These are phyloP conservation scores for Cladobotryum protrusum DNA, from an alignment of 2,329 filamentous ascomycete species.

Conservation along the genomic window DNA sequence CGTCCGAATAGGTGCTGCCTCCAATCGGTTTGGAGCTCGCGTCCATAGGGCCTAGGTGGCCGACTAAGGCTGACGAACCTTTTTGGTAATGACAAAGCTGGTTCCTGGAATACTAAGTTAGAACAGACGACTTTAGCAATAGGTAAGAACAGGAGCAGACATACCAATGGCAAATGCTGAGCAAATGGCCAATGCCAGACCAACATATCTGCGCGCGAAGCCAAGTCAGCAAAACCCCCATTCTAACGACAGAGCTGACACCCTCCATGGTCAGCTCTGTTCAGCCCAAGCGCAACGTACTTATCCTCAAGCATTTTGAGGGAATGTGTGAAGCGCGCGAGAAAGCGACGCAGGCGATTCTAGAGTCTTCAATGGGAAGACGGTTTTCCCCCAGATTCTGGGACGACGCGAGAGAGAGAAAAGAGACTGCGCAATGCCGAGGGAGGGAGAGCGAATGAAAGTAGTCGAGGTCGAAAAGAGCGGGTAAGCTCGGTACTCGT, in stretches of 20 bases:
- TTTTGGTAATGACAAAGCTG: conserved; percentile 99
- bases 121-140: neutral
- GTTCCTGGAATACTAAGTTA: conserved; percentile 52
- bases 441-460: conserved; percentile 4
- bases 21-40: neutral
- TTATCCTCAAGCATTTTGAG: conserved; percentile 33
- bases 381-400: too few relatives aligned
- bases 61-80: conserved; percentile 49
- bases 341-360: conserved; percentile 15
- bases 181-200: conserved; percentile 66
- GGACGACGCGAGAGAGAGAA: too few relatives aligned
- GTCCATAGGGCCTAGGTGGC: neutral
- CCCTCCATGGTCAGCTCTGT: neutral
- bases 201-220: conserved; percentile 57
- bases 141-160: conserved; percentile 19
- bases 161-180: conserved; percentile 72
- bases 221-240: conserved; percentile 14
- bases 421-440: neutral
- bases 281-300: conserved; percentile 21
- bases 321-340: conserved; percentile 14
- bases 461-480: neutral
- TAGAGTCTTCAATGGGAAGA: too few relatives aligned
- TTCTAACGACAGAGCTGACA: neutral
- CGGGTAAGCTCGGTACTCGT: too few relatives aligned
- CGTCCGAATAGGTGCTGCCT: neutral